These are phyloP conservation scores for Ustilago shanxiensis DNA, from an alignment of 1,284 basidiomycete genomes.

Conservation along the genomic window DNA sequence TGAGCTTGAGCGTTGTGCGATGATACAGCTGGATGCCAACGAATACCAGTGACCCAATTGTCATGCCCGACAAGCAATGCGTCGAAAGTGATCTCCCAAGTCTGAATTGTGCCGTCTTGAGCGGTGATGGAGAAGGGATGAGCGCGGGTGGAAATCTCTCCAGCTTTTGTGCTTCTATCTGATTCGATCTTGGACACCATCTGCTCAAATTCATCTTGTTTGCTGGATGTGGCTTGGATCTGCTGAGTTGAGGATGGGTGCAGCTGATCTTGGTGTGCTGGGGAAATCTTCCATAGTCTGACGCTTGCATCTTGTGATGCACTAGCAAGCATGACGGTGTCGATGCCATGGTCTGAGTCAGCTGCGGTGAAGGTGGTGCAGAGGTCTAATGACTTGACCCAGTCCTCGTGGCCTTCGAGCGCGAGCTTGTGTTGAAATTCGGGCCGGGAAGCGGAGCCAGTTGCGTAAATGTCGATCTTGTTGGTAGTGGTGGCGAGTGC, in stretches of 20 bases:
- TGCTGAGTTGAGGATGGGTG: constrained; percentile 1
- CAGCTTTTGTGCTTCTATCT: constrained; percentile 39
- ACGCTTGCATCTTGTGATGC: constrained; percentile 65
- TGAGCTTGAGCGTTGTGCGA: background rate
- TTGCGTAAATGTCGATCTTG: constrained; percentile 56
- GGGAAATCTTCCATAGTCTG: constrained; percentile 63
- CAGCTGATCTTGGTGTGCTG: constrained; percentile 2
- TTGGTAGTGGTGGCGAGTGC: constrained; percentile 62
- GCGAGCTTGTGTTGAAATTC: constrained; percentile 47
- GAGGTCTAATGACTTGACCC: constrained; percentile 67
- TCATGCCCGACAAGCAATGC: constrained; percentile 67
- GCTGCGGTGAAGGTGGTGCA: constrained; percentile 25
- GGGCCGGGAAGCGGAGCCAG: constrained; percentile 15
- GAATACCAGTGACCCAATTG: constrained; percentile 64
- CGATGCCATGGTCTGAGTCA: constrained; percentile 4
- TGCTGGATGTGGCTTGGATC: background rate
- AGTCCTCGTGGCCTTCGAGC: constrained; percentile 67
- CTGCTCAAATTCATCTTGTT: constrained; percentile 61
- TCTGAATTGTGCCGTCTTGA: constrained; percentile 16
- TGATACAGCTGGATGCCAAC: constrained; percentile 56
- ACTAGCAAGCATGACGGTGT: constrained; percentile 59
- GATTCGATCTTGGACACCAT: constrained; percentile 62
- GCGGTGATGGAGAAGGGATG: constrained; percentile 26
- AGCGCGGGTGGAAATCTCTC: constrained; percentile 54
- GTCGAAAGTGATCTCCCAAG: constrained; percentile 63